Evolutionary conservation across 192 early-diverging fungal species (phyloP).

Genomic region (Lobosporangium transversale): DNA sequence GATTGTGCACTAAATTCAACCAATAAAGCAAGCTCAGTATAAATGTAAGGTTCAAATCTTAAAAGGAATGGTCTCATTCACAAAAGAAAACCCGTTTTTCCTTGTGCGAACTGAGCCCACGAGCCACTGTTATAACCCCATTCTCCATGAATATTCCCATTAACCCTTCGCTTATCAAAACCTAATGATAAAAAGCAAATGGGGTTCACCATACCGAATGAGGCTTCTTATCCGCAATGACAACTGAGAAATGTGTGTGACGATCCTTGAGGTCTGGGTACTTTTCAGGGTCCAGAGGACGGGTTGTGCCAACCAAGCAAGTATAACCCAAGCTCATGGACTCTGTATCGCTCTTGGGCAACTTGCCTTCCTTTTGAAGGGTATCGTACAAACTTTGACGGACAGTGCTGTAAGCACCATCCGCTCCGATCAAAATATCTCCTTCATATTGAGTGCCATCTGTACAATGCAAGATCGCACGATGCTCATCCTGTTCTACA

Average conservation of each 20-base stretch:
- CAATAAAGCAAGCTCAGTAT: not conserved
- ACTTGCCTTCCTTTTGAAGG: slow-evolving; percentile 12
- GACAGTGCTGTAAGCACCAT: slow-evolving; percentile 37
- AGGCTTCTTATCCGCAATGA: slow-evolving; percentile 20
- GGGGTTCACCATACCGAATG: slow-evolving; percentile 30
- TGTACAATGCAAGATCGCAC: slow-evolving; percentile 19
- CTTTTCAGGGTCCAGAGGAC: slow-evolving; percentile 23
- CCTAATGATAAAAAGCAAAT: too few species aligned
- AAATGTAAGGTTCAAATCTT: not conserved
- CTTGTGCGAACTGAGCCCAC: too few species aligned
- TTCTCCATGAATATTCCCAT: too few species aligned
- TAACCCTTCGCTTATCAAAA: too few species aligned
- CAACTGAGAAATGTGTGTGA: slow-evolving; percentile 8
- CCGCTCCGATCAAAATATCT: slow-evolving; percentile 40
- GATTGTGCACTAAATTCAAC: slow-evolving; percentile 13
- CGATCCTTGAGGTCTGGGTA: slow-evolving; percentile 29
- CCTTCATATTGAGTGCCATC: slow-evolving; percentile 19
- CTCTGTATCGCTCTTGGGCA: slow-evolving; percentile 23
- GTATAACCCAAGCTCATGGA: slow-evolving; percentile 8
- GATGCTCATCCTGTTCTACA: slow-evolving; percentile 18
- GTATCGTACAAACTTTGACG: slow-evolving; percentile 32
- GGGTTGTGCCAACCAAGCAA: slow-evolving; percentile 23
- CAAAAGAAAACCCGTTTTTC: not conserved
- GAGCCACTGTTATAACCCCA: too few species aligned
- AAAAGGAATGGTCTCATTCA: too few species aligned